Evolutionary conservation across 2,329 filamentous ascomycete genomes (phyloP).

Genomic region (Pseudocercospora crystallina): DNA sequence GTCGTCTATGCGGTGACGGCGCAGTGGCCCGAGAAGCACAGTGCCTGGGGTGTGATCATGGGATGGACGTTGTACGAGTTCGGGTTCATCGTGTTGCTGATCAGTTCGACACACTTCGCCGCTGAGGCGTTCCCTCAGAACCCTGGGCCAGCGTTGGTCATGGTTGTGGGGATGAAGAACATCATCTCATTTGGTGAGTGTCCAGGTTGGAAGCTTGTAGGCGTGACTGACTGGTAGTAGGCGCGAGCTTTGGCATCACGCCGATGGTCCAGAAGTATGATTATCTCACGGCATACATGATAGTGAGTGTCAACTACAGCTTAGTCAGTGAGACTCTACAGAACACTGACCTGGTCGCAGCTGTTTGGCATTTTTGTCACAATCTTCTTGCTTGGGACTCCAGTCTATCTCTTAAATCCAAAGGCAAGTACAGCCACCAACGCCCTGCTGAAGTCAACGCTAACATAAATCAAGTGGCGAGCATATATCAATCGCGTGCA

Average conservation of each 20-base stretch:
- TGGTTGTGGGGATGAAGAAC: slow-evolving; percentile 38
- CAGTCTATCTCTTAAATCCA: slow-evolving; percentile 5
- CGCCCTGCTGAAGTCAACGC: background rate
- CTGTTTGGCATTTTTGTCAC: slow-evolving; percentile 1
- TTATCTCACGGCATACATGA: slow-evolving; percentile 28
- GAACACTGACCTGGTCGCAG: background rate
- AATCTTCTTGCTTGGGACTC: slow-evolving; percentile 1
- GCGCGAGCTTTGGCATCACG: slow-evolving; percentile 32
- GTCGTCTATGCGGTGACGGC: slow-evolving; percentile 37
- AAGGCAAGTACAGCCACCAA: background rate
- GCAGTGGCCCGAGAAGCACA: slow-evolving; percentile 17
- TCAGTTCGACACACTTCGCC: slow-evolving; percentile 35
- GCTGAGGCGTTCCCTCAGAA: slow-evolving; percentile 31
- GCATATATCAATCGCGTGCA: slow-evolving; percentile 1
- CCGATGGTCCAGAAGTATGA: slow-evolving; percentile 33
- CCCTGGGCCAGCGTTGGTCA: slow-evolving; percentile 36
- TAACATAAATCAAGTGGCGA: background rate
- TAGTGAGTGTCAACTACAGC: background rate
- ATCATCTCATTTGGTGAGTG: slow-evolving; percentile 34
- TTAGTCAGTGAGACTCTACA: background rate
- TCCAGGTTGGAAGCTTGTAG: too few species aligned
- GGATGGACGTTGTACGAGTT: slow-evolving; percentile 33
- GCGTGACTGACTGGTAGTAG: too few species aligned
- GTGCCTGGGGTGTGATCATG: slow-evolving; percentile 27
- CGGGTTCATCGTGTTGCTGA: slow-evolving; percentile 29